Evolutionary conservation across 805 yeast species (phyloP), one percentile per base, ranked within the genome.

Genomic region (Saturnispora sekii): DNA sequence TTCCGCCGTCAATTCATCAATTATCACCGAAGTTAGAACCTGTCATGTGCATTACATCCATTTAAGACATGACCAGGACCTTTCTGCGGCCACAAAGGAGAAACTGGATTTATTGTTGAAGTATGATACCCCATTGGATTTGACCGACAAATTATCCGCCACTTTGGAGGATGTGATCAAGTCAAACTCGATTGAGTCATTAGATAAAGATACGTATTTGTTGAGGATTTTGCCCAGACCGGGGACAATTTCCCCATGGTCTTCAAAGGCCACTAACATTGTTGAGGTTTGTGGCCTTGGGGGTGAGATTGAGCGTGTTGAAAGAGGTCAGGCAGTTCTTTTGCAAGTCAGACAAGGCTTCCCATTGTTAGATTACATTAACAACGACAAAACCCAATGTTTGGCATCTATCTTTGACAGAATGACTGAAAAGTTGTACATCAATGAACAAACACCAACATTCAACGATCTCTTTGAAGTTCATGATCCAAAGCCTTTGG

Each of bases 221-320:
- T 66, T 90, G 39, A 74, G 95, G 61, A 73, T 93, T 43, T 71
- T 88, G 43, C 98, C 99, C 37, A 78, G 97, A 63, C 70, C 88
- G 7, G 98, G 98, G 49, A 93, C 98, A 10, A 90, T 93, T 53
- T 89, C 97, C 21, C 97, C 98, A 31, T 93, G 99, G 99, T 86
- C 96, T 9, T 89, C 97, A 11, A 93, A 93, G 67, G 99, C 99
- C 26, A 89, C 98, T 35, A 90, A 93, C 66, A 93, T 93, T 53
- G 76, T 89, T 43, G 77, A 80, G 46, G 95, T 85, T 46, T 86
- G 96, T 67, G 96, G 96, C 9, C 72, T 93, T 49, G 74, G 70
- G 33, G 70, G 72, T 15, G 74, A 72, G 49, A 71, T 93, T 40
- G 85, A 78, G 58, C 76, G 97, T 56, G 80, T 93, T 46, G 99